phyloP scores from a whole-genome alignment of 306 rosid genomes.

The Sophora flavescens region DNA sequence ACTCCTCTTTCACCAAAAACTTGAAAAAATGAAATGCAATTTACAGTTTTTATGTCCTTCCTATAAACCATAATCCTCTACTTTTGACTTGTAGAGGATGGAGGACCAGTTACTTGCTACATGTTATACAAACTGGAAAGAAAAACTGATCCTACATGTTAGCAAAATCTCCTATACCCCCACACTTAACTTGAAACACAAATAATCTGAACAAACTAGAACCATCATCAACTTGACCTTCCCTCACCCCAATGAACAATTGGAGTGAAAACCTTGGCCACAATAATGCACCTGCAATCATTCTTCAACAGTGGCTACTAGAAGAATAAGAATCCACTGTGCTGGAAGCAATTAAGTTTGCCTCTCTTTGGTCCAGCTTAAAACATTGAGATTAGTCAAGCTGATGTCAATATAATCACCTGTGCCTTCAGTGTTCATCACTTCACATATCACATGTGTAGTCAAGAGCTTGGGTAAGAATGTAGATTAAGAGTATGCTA shows the following conservation, averaged over 20 bases:
- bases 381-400: constrained; percentile 37
- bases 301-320: constrained; percentile 4
- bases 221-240: constrained; percentile 46
- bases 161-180: constrained; percentile 46
- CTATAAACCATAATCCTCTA: constrained; percentile 27
- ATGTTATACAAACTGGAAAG: constrained; percentile 26
- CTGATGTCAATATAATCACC: constrained; percentile 29
- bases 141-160: constrained; percentile 35
- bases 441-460: constrained; percentile 42
- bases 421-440: constrained; percentile 33
- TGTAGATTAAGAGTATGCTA: neutral
- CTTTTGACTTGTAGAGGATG: constrained; percentile 22
- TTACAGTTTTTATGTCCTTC: constrained; percentile 43
- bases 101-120: constrained; percentile 34
- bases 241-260: constrained; percentile 33
- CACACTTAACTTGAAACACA: constrained; percentile 12
- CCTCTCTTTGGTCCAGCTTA: constrained; percentile 40
- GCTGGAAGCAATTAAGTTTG: constrained; percentile 28
- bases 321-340: constrained; percentile 34
- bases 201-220: constrained; percentile 48
- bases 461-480: constrained; percentile 26
- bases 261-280: constrained; percentile 21
- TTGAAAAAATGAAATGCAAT: constrained; percentile 28
- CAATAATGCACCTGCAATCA: constrained; percentile 34
- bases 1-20: constrained; percentile 15